Percentiles rank a stretch among this genome's conserved stretches.
Conservation (phyloP, 1,284 basidiomycete species). For the Wolfiporia cocos region DNA sequence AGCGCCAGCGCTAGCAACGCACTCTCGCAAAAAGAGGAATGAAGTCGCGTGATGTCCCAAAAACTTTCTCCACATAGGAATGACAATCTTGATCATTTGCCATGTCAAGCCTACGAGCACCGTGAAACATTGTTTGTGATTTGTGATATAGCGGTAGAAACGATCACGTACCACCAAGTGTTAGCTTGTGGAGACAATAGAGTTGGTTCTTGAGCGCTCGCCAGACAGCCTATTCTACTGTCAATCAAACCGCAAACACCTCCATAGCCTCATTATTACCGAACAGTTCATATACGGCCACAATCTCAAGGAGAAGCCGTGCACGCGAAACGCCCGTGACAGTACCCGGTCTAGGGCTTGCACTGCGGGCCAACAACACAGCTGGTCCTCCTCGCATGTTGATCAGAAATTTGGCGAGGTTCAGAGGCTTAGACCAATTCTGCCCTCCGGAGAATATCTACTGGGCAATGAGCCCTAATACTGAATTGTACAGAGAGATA, state of each 20-base stretch:
- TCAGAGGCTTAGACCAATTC: slow-evolving; percentile 37
- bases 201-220: slow-evolving; percentile 32
- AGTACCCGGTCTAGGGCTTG: slow-evolving; percentile 21
- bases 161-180: slow-evolving; percentile 33
- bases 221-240: slow-evolving; percentile 31
- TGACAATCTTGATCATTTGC: slow-evolving; percentile 26
- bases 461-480: slow-evolving; percentile 1
- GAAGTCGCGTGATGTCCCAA: slow-evolving; percentile 34
- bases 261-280: slow-evolving; percentile 18
- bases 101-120: slow-evolving; percentile 21
- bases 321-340: slow-evolving; percentile 33
- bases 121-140: too few relatives aligned
- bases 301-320: slow-evolving; percentile 36
- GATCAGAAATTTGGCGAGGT: slow-evolving; percentile 34
- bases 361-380: slow-evolving; percentile 31
- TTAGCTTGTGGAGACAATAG: slow-evolving; percentile 31
- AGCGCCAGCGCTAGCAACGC: too few relatives aligned
- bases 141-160: slow-evolving; percentile 14
- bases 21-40: slow-evolving; percentile 28
- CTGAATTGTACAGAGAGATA: background rate
- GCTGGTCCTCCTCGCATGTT: slow-evolving; percentile 33
- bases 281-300: slow-evolving; percentile 41
- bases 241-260: slow-evolving; percentile 1
- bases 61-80: slow-evolving; percentile 40
- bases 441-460: slow-evolving; percentile 41